These are phyloP conservation scores for Sarocladium oryzae DNA, from an alignment of 2,329 filamentous ascomycete species.

Conservation along the genomic window DNA sequence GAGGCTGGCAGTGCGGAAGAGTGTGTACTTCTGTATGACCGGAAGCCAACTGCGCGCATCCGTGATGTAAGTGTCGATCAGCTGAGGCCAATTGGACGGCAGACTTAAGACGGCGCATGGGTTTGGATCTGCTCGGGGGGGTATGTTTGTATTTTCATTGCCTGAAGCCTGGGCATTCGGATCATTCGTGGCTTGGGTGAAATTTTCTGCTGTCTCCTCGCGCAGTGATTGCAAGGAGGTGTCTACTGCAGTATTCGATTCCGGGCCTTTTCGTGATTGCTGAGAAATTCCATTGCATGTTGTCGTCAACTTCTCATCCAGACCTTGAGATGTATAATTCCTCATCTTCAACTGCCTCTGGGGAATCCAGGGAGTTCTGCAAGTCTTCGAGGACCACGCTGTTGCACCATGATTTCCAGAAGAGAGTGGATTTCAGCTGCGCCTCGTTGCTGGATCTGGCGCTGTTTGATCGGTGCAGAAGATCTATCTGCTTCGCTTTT, in stretches of 20 bases:
- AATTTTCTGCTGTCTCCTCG: too few species aligned
- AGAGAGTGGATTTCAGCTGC: not conserved
- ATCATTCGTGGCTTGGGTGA: not conserved
- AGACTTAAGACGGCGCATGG: too few species aligned
- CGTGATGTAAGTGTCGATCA: conserved; percentile 3
- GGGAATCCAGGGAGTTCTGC: conserved; percentile 1
- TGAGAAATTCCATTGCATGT: not conserved
- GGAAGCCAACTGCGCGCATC: conserved; percentile 1
- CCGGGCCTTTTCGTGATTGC: too few species aligned
- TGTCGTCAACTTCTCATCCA: conserved; percentile 1
- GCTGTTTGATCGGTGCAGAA: not conserved
- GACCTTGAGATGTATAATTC: conserved; percentile 2
- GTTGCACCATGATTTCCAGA: conserved; percentile 10
- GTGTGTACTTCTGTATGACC: conserved; percentile 11
- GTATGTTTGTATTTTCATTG: too few species aligned
- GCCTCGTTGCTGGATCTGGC: not conserved
- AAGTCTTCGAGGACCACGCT: conserved; percentile 1
- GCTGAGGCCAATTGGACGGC: not conserved
- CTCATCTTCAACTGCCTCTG: conserved; percentile 9
- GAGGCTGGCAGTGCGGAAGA: conserved; percentile 8
- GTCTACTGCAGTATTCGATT: too few species aligned
- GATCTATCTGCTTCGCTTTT: not conserved
- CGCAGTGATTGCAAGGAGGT: too few species aligned
- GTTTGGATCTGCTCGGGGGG: too few species aligned
- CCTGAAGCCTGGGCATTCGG: too few species aligned